Evolutionary conservation across 371 early-diverging fungal genomes (phyloP), one percentile per base, ranked within the genome.

Genomic region (Capillidium heterosporum): DNA sequence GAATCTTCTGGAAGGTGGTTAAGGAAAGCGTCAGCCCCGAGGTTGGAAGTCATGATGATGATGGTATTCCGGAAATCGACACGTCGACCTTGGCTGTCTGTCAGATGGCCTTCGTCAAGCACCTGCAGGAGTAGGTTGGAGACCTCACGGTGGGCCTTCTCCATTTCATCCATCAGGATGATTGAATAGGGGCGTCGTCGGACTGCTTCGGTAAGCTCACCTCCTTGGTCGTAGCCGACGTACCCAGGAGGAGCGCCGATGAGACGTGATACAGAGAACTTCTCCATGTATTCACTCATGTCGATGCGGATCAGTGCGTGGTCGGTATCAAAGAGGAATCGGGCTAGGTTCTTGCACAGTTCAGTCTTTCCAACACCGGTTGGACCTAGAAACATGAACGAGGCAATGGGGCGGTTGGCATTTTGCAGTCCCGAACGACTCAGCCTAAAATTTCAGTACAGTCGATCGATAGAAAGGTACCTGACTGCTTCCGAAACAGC

Each of bases 11-110:
- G 65, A 8, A 79, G 64, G 0, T 70, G 71, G 11, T 63, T 64
- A 44, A 65, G 61, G 24, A 42, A 65, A 1, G 71, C 74, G 47
- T 76, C 74, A 13, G 80, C 78, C 2, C 82, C 82, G 47, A 82
- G 61, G 57, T 95, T 93, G 48, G 85, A 82, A 0, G 94, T 95
- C 84, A 91, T 88, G 59, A 95, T 84, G 55, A 95, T 80, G 56
- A 95, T 86, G 0, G 90, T 88, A 61, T 95, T 91, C 19, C 84
- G 78, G 69, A 92, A 95, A 67, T 91, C 87, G 35, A 92, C 77
- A 35, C 71, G 77, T 32, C 82, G 72, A 17, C 91, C 89, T 61
- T 89, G 84, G 54, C 56, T 67, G 65, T 91, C 91, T 31, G 88
- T 89, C 53, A 93, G 66, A 41, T 82, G 77, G 21, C 97, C 95